Evolutionary conservation across 495 filamentous ascomycete genomes (phyloP), one percentile per base, ranked within the genome.

Genomic region (Penicillium dipodomyicola): DNA sequence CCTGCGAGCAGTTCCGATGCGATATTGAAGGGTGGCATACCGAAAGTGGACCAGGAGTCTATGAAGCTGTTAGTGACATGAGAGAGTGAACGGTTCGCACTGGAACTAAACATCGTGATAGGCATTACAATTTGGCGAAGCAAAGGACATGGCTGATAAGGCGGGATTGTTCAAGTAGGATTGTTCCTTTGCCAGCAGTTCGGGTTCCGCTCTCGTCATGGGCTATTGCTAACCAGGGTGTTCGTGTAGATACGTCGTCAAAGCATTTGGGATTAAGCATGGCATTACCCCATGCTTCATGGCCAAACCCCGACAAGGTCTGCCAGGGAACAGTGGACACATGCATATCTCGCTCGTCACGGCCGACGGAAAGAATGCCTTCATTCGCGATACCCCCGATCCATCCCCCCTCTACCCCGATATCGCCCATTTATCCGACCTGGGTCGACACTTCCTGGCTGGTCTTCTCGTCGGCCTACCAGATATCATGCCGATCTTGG

Each of bases 241-340:
- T 17, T n/a, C 19, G 30, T 15, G 49, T 50, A 87, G 83, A 69
- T 92, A 94, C 58, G 84, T 88, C 5, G 91, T 95, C 50, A 96
- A 95, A 72, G 88, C 89, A 1, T 80, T 96, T 29, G 91, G 88
- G 15, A 87, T 81, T 43, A 89, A 89, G 67, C 87, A 89, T 71
- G 91, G 90, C 43, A 96, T 97, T 64, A 96, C 90, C 0, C 94
- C 94, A 1, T 93, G 90, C 68, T 98, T 98, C 76, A 98, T 98
- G 94, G 94, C 94, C n/a, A 98, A 97, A 68, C 94, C 94, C 5
- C 83, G 87, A 43, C 82, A 94, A 63, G 91, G 91, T 0, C 73
- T 97, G 0, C 94, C 94, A 0, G 94, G 94, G 9, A 97, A 96
- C 69, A 91, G 86, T 43, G 94, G 94, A 2, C 94, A 98, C 71